Evolutionary conservation across 768 basidiomycete genomes (phyloP), one percentile per base, ranked within the genome.

Genomic region (Amanita pseudoporphyria): DNA sequence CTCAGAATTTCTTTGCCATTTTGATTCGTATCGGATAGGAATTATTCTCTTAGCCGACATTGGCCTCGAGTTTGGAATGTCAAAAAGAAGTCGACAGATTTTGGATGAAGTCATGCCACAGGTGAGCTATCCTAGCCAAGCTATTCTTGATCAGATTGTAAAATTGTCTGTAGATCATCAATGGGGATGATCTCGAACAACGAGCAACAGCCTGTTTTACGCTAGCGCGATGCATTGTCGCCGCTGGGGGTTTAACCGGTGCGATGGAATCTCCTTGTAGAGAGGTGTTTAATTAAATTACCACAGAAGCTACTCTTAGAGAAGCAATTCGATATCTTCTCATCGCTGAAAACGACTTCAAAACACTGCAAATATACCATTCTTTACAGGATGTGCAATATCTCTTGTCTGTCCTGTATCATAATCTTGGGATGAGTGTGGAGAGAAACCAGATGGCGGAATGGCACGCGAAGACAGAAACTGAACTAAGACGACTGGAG

Each of bases 101-200:
- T 56, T 93, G 40, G 82, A 88, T 42, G 87, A 86, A 52, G 78
- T 90, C 40, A 76, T 91, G 71, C 89, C 89, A 18, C 89, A 91
- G 68, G 89, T 84, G 51, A 52, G 68, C 55, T 16, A 22, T 33
- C 26, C 19, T 19, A 35, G 22, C 44, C 42, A 14, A 26, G 56
- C 24, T 0, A 36, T 22, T 9, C 6, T 9, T 33, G 16, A 16
- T 24, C 35, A 24, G 42, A 45, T 50, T 51, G 10, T 43, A 30
- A 21, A 9, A 48, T 22, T 2, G 24, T 18, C 14, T 41, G 2
- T 53, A 89, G 87, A 65, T 90, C 31, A 78, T 88, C 39, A 68
- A 67, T 45, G 88, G 85, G 4, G 73, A 78, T 44, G 86, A 91
- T 54, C 58, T 84, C 12, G 89, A 92, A 60, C 82, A 81, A 51